phyloP scores from a whole-genome alignment of 345 rosid genomes.

The Linum usitatissimum region DNA sequence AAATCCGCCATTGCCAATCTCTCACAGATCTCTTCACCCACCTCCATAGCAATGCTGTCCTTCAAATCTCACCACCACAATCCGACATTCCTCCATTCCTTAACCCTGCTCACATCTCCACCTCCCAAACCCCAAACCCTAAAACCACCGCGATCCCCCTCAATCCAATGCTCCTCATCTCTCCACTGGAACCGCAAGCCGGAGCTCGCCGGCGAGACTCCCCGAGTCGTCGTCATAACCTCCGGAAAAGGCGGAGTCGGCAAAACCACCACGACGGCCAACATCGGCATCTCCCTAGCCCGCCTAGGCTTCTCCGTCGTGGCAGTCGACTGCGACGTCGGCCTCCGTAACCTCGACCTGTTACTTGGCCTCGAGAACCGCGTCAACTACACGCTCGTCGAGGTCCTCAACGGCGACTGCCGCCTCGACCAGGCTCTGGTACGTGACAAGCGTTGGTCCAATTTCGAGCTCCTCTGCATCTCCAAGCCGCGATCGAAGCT shows the following conservation, averaged over 20 bases:
- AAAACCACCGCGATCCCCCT: neutral
- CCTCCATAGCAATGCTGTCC: conserved; percentile 34
- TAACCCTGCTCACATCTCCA: conserved; percentile 15
- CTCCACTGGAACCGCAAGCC: conserved; percentile 95
- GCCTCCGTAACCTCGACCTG: conserved; percentile 91
- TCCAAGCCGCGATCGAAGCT: conserved; percentile 91
- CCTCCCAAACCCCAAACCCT: conserved; percentile 17
- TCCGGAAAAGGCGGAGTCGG: conserved; percentile 99
- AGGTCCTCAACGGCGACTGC: conserved; percentile 87
- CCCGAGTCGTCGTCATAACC: conserved; percentile 92
- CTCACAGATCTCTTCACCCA: neutral
- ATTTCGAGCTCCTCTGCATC: conserved; percentile 82
- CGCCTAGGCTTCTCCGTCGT: conserved; percentile 92
- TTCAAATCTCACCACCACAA: conserved; percentile 26
- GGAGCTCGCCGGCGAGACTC: conserved; percentile 80
- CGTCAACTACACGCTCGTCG: conserved; percentile 83
- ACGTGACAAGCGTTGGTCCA: conserved; percentile 91
- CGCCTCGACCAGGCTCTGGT: conserved; percentile 93
- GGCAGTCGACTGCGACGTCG: conserved; percentile 85
- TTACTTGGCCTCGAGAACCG: conserved; percentile 89
- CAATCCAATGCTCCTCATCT: conserved; percentile 38
- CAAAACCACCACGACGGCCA: conserved; percentile 93
- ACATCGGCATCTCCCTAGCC: conserved; percentile 93
- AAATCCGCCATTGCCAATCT: neutral
- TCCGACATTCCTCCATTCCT: conserved; percentile 23